Evolutionary conservation across 257 asterid genomes (phyloP), one percentile per base, ranked within the genome.

Genomic region (Gardenia jasminoides): DNA sequence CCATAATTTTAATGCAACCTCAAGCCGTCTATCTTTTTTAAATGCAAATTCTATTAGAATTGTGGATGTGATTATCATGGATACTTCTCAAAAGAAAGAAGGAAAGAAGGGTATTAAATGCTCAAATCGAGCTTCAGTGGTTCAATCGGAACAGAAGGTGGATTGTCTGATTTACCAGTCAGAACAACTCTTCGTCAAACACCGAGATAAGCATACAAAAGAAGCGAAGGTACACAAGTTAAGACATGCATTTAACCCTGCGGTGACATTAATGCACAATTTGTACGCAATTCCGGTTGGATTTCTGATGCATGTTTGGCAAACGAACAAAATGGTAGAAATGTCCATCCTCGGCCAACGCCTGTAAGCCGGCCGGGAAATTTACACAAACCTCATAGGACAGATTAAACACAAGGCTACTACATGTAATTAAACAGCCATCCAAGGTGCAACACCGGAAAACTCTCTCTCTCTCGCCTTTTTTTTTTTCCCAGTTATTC

Each of bases 401-500:
- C 17, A 12, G 54, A 8, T 48, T 17, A 48, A 10, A 15, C 54
- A 2, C 12, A 46, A 46, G 8, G 20, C 59, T 20, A 20, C 59
- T 20, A 52, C 16, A 52, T 52, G 59, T 52, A 19, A 52, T 52
- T 52, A 52, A 13, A 13, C 20, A 52, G 59, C 22, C 59, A 15
- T 17, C 16, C 59, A 52, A 13, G 6, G 17, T 52, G 59, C 59
- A 13, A 52, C 62, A 20, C 62, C 9, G 26, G 22, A n/a, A 56
- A 56, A 12, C 3, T 9, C 16, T 16, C 52, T 9, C 15, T 8
- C 10, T 48, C 16, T 48, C n/a, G 1, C 22, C 24, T 54, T 17
- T 6, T 6, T 16, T 7, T 54, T 54, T 1, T 3, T 54, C 4
- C 19, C 9, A 17, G 22, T 58, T 41, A 91, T 66, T 89, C 97